phyloP scores from a whole-genome alignment of 805 yeast genomes.

The Sugiyamaella valdiviana region DNA sequence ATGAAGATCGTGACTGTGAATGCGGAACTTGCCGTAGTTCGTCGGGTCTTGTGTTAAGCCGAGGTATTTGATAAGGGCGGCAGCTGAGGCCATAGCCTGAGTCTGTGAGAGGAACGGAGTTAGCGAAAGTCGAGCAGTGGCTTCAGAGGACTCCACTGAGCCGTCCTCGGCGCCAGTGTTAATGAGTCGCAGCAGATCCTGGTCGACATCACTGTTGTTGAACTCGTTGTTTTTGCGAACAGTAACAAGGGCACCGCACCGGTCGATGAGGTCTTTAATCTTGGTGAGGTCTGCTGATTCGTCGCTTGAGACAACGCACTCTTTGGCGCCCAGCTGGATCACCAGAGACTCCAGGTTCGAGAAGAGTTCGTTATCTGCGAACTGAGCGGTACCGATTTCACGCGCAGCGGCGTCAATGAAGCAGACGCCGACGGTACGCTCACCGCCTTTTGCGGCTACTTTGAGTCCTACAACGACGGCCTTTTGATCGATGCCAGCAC shows the following conservation, averaged over 20 bases:
- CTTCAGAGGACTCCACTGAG: background rate
- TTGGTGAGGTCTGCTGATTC: constrained; percentile 51
- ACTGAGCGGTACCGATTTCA: constrained; percentile 66
- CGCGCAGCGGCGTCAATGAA: constrained; percentile 68
- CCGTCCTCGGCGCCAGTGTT: constrained; percentile 26
- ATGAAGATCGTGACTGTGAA: constrained; percentile 64
- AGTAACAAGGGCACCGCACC: constrained; percentile 71
- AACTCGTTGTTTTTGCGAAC: constrained; percentile 53
- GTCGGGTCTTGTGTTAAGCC: constrained; percentile 53
- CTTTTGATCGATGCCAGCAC: constrained; percentile 39
- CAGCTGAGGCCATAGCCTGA: constrained; percentile 54
- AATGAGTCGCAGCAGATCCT: constrained; percentile 62
- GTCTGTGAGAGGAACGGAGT: constrained; percentile 36
- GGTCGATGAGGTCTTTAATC: constrained; percentile 62
- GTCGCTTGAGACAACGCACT: constrained; percentile 57
- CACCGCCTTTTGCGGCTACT: constrained; percentile 36
- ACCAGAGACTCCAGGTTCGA: constrained; percentile 80
- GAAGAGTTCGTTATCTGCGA: constrained; percentile 79
- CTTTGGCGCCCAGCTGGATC: constrained; percentile 86
- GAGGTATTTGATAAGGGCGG: constrained; percentile 65
- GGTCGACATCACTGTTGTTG: constrained; percentile 61
- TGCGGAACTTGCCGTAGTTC: constrained; percentile 43
- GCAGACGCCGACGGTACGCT: constrained; percentile 64
- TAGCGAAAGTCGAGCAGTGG: constrained; percentile 16
- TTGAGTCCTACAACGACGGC: constrained; percentile 54